These are phyloP conservation scores for Microbotryomycetes sp. DNA, from an alignment of 1,284 basidiomycete genomes.

Conservation along the genomic window DNA sequence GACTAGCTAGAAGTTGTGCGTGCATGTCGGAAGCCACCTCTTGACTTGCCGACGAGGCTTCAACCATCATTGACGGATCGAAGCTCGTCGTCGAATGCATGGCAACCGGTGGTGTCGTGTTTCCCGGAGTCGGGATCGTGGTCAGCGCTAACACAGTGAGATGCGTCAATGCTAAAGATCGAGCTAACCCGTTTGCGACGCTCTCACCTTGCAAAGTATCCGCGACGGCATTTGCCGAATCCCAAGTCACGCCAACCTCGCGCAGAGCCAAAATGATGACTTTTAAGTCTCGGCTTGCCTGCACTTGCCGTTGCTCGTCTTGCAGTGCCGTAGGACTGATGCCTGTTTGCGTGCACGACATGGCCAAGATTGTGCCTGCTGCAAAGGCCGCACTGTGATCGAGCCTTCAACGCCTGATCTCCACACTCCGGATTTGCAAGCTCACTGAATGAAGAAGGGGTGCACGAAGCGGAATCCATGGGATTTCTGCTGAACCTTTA, in stretches of 20 bases:
- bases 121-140: background rate
- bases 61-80: background rate
- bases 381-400: background rate
- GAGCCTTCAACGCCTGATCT: too few species aligned
- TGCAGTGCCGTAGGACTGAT: background rate
- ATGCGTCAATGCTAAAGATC: background rate
- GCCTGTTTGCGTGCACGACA: background rate
- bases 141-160: background rate
- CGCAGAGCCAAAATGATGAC: background rate
- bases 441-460: background rate
- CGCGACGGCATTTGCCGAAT: background rate
- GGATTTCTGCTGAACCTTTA: background rate
- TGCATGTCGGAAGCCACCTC: too few species aligned
- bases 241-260: background rate
- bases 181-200: background rate
- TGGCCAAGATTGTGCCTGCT: background rate
- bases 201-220: background rate
- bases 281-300: background rate
- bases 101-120: background rate
- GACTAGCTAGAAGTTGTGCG: background rate
- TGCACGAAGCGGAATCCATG: background rate
- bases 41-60: background rate
- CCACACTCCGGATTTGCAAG: background rate
- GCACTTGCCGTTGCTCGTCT: background rate
- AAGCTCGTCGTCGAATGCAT: background rate